Evolutionary conservation across 78 protist species (phyloP).

Genomic region (slime mould (Dictyostelium discoideum)): dicty_2.7 NC_007088.5:6820501-6821000

Average conservation of each 20-base stretch:
- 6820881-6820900: constrained; percentile 40
- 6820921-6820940: background rate
- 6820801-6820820: constrained; percentile 56
- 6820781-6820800: background rate
- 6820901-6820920: background rate
- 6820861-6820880: background rate
- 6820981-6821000: constrained; percentile 81
- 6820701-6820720: constrained; percentile 57
- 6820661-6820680: constrained; percentile 50
- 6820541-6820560: constrained; percentile 99
- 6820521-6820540: constrained; percentile 79
- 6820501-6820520: constrained; percentile 97
- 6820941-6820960: constrained; percentile 25
- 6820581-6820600: constrained; percentile 47
- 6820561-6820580: constrained; percentile 91
- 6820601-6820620: constrained; percentile 57
- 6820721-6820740: constrained; percentile 79
- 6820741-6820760: constrained; percentile 54
- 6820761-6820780: background rate
- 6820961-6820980: constrained; percentile 72
- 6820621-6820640: constrained; percentile 89
- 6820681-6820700: constrained; percentile 70
- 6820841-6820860: constrained; percentile 17
- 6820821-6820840: constrained; percentile 36
- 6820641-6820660: constrained; percentile 93